Conservation (phyloP, 2,329 filamentous ascomycete genomes). For the Pseudogymnoascus sp. region DNA sequence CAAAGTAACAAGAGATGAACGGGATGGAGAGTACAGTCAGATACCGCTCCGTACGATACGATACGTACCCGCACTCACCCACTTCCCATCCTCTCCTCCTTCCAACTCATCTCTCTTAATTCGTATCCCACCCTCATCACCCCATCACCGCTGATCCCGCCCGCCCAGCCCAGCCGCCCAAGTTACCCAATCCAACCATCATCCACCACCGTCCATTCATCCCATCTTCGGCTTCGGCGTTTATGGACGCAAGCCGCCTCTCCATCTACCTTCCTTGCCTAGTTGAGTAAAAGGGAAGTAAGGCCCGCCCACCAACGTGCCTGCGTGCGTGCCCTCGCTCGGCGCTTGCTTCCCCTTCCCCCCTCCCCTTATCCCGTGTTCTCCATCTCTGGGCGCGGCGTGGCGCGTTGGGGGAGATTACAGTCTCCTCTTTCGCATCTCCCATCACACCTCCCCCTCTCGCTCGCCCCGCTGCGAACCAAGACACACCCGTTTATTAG, state of each 20-base stretch:
- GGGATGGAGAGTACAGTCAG: not conserved
- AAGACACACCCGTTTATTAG: not conserved
- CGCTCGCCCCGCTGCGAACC: not conserved
- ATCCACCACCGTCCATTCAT: not conserved
- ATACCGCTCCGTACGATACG: not conserved
- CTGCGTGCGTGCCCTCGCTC: too few relatives aligned
- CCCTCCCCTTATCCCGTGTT: not conserved
- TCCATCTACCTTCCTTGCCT: not conserved
- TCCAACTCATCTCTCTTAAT: not conserved
- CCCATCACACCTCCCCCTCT: not conserved
- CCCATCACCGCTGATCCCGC: not conserved
- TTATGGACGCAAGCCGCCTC: not conserved
- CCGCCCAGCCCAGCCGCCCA: not conserved
- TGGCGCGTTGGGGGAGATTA: not conserved
- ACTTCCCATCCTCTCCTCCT: not conserved
- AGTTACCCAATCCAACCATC: not conserved
- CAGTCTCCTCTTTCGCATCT: not conserved
- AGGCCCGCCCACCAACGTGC: not conserved
- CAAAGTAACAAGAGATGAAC: too few relatives aligned
- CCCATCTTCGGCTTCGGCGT: not conserved
- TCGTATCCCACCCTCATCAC: not conserved
- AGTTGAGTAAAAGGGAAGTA: not conserved
- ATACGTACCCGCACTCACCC: not conserved
- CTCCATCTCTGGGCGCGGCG: not conserved
- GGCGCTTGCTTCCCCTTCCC: too few relatives aligned